A percentile compares a stretch with the other conserved stretches of the same genome.
Conservation (phyloP, 176 grass and related monocot genomes). For the Avena atlantica region DNA sequence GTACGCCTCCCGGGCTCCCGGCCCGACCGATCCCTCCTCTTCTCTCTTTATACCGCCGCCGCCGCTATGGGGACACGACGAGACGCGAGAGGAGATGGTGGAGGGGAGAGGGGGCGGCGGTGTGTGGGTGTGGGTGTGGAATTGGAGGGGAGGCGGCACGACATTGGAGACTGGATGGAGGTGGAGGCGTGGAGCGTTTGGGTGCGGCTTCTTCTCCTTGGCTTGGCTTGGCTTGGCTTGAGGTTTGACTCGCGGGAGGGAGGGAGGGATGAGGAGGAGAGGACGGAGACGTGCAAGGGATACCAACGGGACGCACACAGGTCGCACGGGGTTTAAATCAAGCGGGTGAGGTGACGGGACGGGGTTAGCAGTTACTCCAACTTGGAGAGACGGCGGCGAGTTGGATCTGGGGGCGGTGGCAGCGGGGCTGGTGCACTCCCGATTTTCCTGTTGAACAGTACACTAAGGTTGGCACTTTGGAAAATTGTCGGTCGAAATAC, state of each 20-base stretch:
- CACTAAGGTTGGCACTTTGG: too few relatives aligned
- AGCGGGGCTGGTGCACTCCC: too few relatives aligned
- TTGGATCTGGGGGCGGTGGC: too few relatives aligned
- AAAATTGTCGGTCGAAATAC: too few relatives aligned
- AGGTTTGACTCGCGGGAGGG: conserved; percentile 44
- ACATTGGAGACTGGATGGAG: background rate
- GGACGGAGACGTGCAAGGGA: conserved; percentile 5
- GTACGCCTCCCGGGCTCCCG: background rate
- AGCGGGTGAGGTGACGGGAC: background rate
- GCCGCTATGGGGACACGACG: background rate
- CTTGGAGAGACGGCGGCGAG: background rate
- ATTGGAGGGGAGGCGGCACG: conserved; percentile 22
- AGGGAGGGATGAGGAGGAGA: background rate
- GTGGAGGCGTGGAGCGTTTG: conserved; percentile 40
- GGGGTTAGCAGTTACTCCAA: background rate
- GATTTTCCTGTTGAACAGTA: too few relatives aligned
- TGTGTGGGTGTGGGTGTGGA: conserved; percentile 14
- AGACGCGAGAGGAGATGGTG: background rate
- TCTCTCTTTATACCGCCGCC: background rate
- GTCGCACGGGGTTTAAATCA: conserved; percentile 42
- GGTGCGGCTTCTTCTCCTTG: conserved; percentile 9
- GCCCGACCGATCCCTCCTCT: too few relatives aligned
- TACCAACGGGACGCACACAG: conserved; percentile 17
- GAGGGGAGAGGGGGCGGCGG: background rate
- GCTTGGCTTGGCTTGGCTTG: background rate